A percentile compares a stretch with the other conserved stretches of the same genome.
Evolutionary conservation across 331 rosid species (phyloP).

Genomic region (Malus hybrid): DNA sequence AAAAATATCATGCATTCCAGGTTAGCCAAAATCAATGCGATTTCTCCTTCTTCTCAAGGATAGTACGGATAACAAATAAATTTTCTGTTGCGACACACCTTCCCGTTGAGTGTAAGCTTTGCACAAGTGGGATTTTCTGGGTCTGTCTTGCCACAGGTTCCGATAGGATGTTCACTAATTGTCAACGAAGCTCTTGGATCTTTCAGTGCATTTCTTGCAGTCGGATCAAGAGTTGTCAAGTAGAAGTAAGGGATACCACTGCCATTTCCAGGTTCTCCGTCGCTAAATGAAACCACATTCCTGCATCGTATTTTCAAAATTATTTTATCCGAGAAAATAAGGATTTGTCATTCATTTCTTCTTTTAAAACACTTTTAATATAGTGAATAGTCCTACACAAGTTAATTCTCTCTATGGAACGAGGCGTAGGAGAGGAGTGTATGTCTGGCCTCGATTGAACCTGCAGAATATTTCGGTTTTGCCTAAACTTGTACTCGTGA

Average conservation of each 20-base stretch:
- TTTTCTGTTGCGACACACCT: constrained; percentile 28
- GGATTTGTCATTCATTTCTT: too few species aligned
- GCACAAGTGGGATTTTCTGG: constrained; percentile 90
- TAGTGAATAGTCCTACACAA: too few species aligned
- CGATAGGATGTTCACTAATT: constrained; percentile 67
- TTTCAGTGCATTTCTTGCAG: constrained; percentile 58
- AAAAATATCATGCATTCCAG: background rate
- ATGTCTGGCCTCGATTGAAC: background rate
- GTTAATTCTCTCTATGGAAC: too few species aligned
- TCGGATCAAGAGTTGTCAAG: constrained; percentile 87
- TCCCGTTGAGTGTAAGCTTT: constrained; percentile 73
- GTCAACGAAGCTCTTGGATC: constrained; percentile 75
- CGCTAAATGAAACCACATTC: constrained; percentile 86
- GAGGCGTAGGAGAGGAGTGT: background rate
- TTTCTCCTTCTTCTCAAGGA: background rate
- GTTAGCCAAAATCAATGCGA: background rate
- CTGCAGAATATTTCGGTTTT: background rate
- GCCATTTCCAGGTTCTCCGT: constrained; percentile 62
- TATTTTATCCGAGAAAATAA: background rate
- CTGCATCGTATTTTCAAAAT: constrained; percentile 25
- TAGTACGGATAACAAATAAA: background rate
- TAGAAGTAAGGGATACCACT: constrained; percentile 78
- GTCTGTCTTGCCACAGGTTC: constrained; percentile 73
- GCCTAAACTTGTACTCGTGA: background rate
- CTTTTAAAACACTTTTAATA: too few species aligned